Evolutionary conservation across 306 rosid species (phyloP).

Genomic region (Pachyrhizus erosus): DNA sequence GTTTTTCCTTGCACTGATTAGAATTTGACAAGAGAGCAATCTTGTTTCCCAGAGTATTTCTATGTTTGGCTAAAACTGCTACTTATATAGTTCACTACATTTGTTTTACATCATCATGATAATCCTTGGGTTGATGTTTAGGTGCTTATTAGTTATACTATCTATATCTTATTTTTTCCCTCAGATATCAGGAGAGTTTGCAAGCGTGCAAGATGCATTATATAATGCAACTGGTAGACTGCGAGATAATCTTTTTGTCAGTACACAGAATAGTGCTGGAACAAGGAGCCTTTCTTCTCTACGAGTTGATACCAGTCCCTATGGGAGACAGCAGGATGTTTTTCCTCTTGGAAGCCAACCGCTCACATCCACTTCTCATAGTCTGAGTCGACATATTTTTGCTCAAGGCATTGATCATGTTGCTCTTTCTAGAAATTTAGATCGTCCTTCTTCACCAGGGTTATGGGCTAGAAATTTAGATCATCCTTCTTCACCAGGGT

Average conservation of each 20-base stretch:
- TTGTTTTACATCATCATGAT: conserved; percentile 21
- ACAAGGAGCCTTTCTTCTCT: conserved; percentile 61
- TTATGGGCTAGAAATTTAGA: conserved; percentile 75
- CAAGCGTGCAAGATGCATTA: conserved; percentile 94
- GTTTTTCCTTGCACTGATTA: background rate
- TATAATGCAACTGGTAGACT: conserved; percentile 91
- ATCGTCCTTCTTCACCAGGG: conserved; percentile 76
- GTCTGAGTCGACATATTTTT: conserved; percentile 54
- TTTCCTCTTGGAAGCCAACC: conserved; percentile 55
- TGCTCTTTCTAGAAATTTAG: conserved; percentile 62
- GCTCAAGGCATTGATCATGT: conserved; percentile 69
- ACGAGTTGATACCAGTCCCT: conserved; percentile 66
- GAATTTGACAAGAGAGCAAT: background rate
- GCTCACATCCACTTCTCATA: conserved; percentile 53
- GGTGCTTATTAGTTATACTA: conserved; percentile 7
- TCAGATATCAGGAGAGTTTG: conserved; percentile 90
- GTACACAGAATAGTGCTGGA: conserved; percentile 62
- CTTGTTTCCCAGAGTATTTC: conserved; percentile 12
- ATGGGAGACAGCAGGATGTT: conserved; percentile 67
- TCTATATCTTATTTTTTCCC: conserved; percentile 26
- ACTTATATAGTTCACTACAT: conserved; percentile 13
- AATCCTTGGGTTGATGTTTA: conserved; percentile 1
- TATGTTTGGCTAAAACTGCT: conserved; percentile 21
- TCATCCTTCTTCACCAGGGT: conserved; percentile 71
- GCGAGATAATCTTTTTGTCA: conserved; percentile 79